Evolutionary conservation across 2,329 filamentous ascomycete genomes (phyloP).

Genomic region (Fusarium sambucinum): DNA sequence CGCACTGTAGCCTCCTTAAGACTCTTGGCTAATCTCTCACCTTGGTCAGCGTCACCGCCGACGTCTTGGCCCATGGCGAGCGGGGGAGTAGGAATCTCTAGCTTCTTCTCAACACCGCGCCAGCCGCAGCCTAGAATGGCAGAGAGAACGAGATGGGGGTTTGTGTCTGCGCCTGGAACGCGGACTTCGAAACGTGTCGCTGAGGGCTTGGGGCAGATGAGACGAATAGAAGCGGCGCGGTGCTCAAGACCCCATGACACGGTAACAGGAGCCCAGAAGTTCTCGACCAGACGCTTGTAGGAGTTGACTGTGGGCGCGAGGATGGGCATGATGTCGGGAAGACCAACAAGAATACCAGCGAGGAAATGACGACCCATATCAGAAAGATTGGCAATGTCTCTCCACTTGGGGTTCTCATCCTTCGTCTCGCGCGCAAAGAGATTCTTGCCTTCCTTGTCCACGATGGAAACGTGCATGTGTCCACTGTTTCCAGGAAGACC

Average conservation of each 20-base stretch:
- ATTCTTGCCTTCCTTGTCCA: conserved; percentile 84
- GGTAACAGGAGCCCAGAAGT: conserved; percentile 98
- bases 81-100: conserved; percentile 84
- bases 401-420: conserved; percentile 78
- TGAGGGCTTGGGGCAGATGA: conserved; percentile 88
- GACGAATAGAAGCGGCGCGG: conserved; percentile 87
- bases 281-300: conserved; percentile 97
- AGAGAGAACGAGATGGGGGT: conserved; percentile 87
- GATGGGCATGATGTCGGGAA: conserved; percentile 96
- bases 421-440: conserved; percentile 79
- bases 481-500: conserved; percentile 94
- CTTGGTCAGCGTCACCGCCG: conserved; percentile 76
- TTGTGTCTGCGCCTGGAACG: conserved; percentile 93
- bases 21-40: conserved; percentile 83
- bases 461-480: conserved; percentile 93
- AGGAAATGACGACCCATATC: conserved; percentile 94
- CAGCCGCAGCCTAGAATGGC: conserved; percentile 90
- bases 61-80: conserved; percentile 87
- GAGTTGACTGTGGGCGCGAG: conserved; percentile 96
- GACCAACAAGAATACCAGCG: conserved; percentile 86
- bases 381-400: conserved; percentile 83
- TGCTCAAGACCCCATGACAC: conserved; percentile 98
- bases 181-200: conserved; percentile 94
- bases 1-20: conserved; percentile 84
- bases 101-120: conserved; percentile 91